These are phyloP conservation scores for Komagataella phaffii DNA, from an alignment of 805 yeast species.

Conservation along the genomic window DNA sequence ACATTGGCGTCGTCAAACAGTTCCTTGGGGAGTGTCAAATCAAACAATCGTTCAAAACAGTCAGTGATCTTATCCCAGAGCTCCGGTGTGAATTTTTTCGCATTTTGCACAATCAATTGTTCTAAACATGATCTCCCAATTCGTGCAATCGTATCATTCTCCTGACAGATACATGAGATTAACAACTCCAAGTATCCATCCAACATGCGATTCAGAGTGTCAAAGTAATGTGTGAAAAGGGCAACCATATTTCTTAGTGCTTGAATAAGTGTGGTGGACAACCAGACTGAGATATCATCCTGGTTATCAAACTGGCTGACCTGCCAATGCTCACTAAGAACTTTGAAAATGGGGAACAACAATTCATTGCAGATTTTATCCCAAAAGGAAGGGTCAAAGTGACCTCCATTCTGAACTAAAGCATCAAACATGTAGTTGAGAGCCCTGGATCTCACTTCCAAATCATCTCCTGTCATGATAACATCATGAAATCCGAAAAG, in stretches of 20 bases:
- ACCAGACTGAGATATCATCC: slow-evolving; percentile 90
- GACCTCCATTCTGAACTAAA: slow-evolving; percentile 64
- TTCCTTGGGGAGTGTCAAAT: slow-evolving; percentile 75
- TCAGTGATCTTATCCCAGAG: slow-evolving; percentile 69
- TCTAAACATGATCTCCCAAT: slow-evolving; percentile 87
- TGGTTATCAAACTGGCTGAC: slow-evolving; percentile 51
- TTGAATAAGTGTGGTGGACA: slow-evolving; percentile 91
- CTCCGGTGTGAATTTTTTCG: slow-evolving; percentile 38
- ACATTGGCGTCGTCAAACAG: slow-evolving; percentile 32
- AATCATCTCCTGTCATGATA: slow-evolving; percentile 85
- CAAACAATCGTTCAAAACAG: slow-evolving; percentile 60
- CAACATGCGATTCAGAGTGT: slow-evolving; percentile 56
- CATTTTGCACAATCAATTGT: slow-evolving; percentile 66
- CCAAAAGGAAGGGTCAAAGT: slow-evolving; percentile 74
- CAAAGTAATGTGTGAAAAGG: slow-evolving; percentile 73
- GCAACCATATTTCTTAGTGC: slow-evolving; percentile 83
- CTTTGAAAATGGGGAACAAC: slow-evolving; percentile 82
- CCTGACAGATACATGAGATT: slow-evolving; percentile 87
- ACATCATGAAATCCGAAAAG: slow-evolving; percentile 75
- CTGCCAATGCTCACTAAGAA: slow-evolving; percentile 65
- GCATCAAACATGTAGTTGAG: slow-evolving; percentile 73
- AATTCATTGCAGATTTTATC: slow-evolving; percentile 61
- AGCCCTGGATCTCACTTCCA: slow-evolving; percentile 88
- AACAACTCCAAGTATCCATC: slow-evolving; percentile 69
- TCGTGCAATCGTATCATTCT: slow-evolving; percentile 90